A percentile compares a stretch with the other conserved stretches of the same genome.
Evolutionary conservation across 768 basidiomycete genomes (phyloP).

Genomic region (Clitopilus hobsonii): DNA sequence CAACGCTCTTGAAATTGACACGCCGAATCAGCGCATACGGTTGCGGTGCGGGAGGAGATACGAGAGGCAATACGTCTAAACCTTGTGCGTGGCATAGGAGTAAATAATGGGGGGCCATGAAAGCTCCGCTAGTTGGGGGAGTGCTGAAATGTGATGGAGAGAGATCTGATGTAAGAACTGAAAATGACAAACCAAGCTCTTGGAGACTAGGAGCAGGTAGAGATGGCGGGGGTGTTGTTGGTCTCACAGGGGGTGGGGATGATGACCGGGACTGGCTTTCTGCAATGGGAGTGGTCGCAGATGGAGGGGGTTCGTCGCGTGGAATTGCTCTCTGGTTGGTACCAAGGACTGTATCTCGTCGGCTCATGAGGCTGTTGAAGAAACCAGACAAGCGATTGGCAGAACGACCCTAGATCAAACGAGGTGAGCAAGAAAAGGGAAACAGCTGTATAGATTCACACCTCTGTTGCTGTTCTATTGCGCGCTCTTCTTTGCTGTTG

Average conservation of each 20-base stretch:
- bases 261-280: conserved; percentile 43
- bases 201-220: conserved; percentile 66
- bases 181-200: conserved; percentile 73
- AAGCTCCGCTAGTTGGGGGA: conserved; percentile 74
- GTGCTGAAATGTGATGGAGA: conserved; percentile 75
- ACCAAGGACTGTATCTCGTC: conserved; percentile 45
- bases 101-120: conserved; percentile 76
- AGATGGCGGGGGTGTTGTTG: conserved; percentile 66
- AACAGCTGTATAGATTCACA: conserved; percentile 26
- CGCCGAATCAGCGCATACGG: conserved; percentile 82
- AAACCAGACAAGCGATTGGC: conserved; percentile 83
- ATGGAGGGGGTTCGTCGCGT: conserved; percentile 22
- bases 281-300: conserved; percentile 23
- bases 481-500: conserved; percentile 35
- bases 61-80: conserved; percentile 77
- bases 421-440: not conserved
- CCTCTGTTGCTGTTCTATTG: conserved; percentile 57
- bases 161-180: conserved; percentile 61
- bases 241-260: conserved; percentile 50
- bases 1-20: conserved; percentile 81
- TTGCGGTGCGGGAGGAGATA: conserved; percentile 67
- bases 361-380: conserved; percentile 72
- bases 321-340: conserved; percentile 16
- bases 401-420: conserved; percentile 30
- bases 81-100: conserved; percentile 84